These are phyloP conservation scores for Mycocentrospora acerina DNA, from an alignment of 2,329 filamentous ascomycete species.

Conservation along the genomic window DNA sequence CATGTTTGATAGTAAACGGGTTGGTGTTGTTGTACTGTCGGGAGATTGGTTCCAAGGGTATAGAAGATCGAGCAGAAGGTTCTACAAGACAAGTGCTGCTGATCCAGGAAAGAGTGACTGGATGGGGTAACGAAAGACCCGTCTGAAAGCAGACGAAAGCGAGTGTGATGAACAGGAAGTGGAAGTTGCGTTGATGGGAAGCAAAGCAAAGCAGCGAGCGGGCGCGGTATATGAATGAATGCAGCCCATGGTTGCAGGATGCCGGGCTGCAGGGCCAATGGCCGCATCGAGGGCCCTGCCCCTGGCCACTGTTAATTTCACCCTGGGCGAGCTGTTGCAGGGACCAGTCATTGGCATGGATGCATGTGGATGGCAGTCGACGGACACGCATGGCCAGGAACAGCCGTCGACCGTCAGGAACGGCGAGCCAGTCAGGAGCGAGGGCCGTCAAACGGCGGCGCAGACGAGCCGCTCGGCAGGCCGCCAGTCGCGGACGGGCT, in stretches of 20 bases:
- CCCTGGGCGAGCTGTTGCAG: constrained; percentile 28
- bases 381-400: constrained; percentile 23
- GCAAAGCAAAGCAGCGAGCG: constrained; percentile 10
- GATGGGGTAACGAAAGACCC: constrained; percentile 37
- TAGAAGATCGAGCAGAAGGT: constrained; percentile 31
- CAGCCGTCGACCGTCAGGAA: constrained; percentile 17
- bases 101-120: constrained; percentile 43
- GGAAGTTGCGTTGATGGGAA: constrained; percentile 38
- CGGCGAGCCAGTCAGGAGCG: constrained; percentile 23
- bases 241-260: no score
- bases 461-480: constrained; percentile 22
- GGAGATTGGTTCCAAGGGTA: constrained; percentile 5
- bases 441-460: constrained; percentile 9
- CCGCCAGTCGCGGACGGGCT: constrained; percentile 47
- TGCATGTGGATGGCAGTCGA: constrained; percentile 5
- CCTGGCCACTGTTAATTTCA: constrained; percentile 41
- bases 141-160: constrained; percentile 37
- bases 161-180: constrained; percentile 37
- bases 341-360: constrained; percentile 28
- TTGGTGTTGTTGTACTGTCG: constrained; percentile 26
- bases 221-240: constrained; percentile 37
- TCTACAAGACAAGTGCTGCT: constrained; percentile 29
- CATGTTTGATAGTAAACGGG: constrained; percentile 25
- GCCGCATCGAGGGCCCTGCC: constrained; percentile 21
- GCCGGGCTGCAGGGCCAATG: constrained; percentile 25